Evolutionary conservation across 2,329 filamentous ascomycete species (phyloP), one percentile per base, ranked within the genome.

Genomic region (Aspergillus tanneri): DNA sequence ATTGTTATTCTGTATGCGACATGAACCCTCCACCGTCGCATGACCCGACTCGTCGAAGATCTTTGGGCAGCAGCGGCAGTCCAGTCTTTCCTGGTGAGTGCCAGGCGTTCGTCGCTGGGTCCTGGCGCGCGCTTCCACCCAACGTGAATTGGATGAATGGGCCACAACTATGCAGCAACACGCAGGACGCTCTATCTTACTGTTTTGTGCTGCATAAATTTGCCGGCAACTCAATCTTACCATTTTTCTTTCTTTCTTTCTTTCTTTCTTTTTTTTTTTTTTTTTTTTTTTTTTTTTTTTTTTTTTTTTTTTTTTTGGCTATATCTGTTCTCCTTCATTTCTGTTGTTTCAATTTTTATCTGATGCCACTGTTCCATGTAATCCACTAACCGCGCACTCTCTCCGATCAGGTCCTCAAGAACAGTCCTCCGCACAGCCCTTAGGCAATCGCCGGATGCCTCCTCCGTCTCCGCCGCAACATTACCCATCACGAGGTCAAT

Each of bases 391-490:
- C 36, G 43, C 42, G 34, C 38, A 24, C 21, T 28, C 22, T 35
- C 37, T 27, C 32, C 27, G 22, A 38, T 8, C 32, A 69, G 65
- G 58, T 39, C 60, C 57, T 27, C 59, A 59, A 58, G 63, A 68
- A 52, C 62, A 58, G 32, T 47, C 62, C 43, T 65, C 70, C 46
- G 60, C 67, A 34, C 55, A 64, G 23, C 50, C 68, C 5, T 67
- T 72, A 55, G 62, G 61, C 28, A 63, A 54, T 55, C 72, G 72
- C 46, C 71, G 72, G 53, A 78, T 79, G 75, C 75, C 72, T 57
- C 76, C 77, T 40, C 76, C 77, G 9, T 76, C 75, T 23, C 75
- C 77, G 38, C 75, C 77, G 22, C 75, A 73, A 57, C 70, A 72
- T 43, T 75, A 73, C 58, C 65, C 67, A 27, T 69, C 72, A 37